Percentiles rank a stretch among this genome's conserved stretches.
Conservation (phyloP, 306 rosid species). For the Casuarina cunninghamiana region DNA sequence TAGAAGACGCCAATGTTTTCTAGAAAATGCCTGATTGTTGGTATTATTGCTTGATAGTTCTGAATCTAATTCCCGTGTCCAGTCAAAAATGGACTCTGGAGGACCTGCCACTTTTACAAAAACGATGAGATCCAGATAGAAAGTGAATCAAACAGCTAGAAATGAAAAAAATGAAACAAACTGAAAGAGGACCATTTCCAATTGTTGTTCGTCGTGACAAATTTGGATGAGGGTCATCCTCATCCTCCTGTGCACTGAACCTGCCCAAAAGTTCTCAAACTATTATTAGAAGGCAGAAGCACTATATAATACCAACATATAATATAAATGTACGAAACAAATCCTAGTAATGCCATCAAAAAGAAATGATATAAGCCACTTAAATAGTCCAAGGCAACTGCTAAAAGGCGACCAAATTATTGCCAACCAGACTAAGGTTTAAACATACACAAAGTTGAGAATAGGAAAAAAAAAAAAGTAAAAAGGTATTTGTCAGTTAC, state of each 20-base stretch:
- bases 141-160: constrained; percentile 25
- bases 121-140: constrained; percentile 23
- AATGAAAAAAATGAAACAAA: constrained; percentile 20
- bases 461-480: not conserved
- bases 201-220: constrained; percentile 84
- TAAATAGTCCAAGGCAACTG: constrained; percentile 16
- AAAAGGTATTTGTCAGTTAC: not conserved
- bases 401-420: not conserved
- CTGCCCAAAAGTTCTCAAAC: constrained; percentile 36
- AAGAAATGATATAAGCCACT: constrained; percentile 18
- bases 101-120: constrained; percentile 65
- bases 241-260: constrained; percentile 97
- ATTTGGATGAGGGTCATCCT: constrained; percentile 77
- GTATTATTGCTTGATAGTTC: constrained; percentile 77
- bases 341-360: constrained; percentile 19
- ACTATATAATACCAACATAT: not conserved
- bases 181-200: constrained; percentile 72
- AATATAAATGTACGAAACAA: constrained; percentile 13
- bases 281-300: constrained; percentile 15
- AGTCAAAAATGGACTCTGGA: constrained; percentile 81
- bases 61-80: constrained; percentile 86
- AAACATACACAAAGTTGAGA: not conserved
- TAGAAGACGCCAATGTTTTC: constrained; percentile 97
- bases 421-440: not conserved
- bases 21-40: constrained; percentile 86